Conservation (phyloP, 1,284 basidiomycete genomes). For the Cystobasidium slooffiae region DNA sequence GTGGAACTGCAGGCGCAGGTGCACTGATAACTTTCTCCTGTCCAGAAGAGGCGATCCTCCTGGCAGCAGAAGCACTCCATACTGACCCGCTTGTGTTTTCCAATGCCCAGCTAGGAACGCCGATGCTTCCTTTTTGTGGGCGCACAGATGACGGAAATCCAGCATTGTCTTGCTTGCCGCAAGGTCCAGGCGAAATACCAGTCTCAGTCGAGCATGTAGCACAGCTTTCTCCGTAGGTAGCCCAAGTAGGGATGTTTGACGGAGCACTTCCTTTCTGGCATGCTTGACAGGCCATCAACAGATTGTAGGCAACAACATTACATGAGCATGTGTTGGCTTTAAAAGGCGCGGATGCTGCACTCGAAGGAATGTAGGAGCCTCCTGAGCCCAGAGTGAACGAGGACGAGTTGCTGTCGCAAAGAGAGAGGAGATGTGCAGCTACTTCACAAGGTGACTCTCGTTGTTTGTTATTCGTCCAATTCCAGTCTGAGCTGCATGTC, state of each 20-base stretch:
- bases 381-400: conserved; percentile 8
- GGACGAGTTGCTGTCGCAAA: conserved; percentile 6
- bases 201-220: conserved; percentile 30
- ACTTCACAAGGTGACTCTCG: conserved; percentile 29
- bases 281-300: conserved; percentile 38
- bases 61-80: conserved; percentile 13
- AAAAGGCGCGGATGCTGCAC: not conserved
- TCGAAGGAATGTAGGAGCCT: conserved; percentile 22
- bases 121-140: conserved; percentile 11
- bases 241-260: conserved; percentile 11
- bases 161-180: not conserved
- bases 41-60: conserved; percentile 1
- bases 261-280: conserved; percentile 15
- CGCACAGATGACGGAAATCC: conserved; percentile 32
- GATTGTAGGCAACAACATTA: conserved; percentile 39
- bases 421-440: conserved; percentile 26
- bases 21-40: conserved; percentile 10
- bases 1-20: conserved; percentile 6
- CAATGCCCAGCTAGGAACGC: conserved; percentile 26
- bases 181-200: conserved; percentile 35
- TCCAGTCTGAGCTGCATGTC: conserved; percentile 22
- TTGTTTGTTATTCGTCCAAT: conserved; percentile 18
- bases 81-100: conserved; percentile 25
- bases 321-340: conserved; percentile 36
- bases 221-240: conserved; percentile 10